Base-by-base conservation (phyloP, 2,329 filamentous ascomycete genomes). In the Cladophialophora bantiana region DNA sequence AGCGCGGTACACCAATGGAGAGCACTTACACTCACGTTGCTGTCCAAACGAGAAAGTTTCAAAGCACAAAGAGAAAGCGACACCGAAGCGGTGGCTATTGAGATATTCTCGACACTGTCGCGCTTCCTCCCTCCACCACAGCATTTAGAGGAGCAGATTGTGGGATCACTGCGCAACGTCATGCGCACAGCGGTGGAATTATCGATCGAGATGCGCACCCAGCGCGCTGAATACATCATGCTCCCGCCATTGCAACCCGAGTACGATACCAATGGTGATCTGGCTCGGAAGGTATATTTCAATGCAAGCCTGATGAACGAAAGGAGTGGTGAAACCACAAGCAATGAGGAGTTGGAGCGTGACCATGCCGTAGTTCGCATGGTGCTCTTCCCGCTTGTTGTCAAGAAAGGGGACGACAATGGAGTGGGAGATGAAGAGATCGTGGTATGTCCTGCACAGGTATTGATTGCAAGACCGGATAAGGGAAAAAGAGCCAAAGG, bases 151-250 rank as follows among this genome's bases (percentile, higher is more conserved):
- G 81, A 85, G 48, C 91, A 96, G 76, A 91, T 97, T 55, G 86
- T 93, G 73, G 87, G 91, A 38, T 94, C 94, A 70, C 85, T 99
- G 62, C 90, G 91, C 74, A 93, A 92, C 73, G 93, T 99, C 59
- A 89, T 99, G 80, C 88, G 88, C 71, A 88, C 94, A 68, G 95
- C 96, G 0, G 95, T 97, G 58, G 90, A 92, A 66, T 86, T 99
- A 10, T 93, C 93, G 0, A 89, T 99, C 71, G 94, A 97, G 81
- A 99, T 99, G 95, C 93, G 95, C 77, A 96, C 91, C 15, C 95
- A 99, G 78, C 89, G 93, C 67, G 93, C 95, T 42, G 95, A 98
- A 82, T 99, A 97, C 82, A 95, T 97, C 83, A 99, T 99, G 94
- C 88, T 98, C 18, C 94, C 95, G 34, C 95, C 95, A 4, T 84